Evolutionary conservation across 495 filamentous ascomycete genomes (phyloP).

Genomic region (Durotheca rogersii): DNA sequence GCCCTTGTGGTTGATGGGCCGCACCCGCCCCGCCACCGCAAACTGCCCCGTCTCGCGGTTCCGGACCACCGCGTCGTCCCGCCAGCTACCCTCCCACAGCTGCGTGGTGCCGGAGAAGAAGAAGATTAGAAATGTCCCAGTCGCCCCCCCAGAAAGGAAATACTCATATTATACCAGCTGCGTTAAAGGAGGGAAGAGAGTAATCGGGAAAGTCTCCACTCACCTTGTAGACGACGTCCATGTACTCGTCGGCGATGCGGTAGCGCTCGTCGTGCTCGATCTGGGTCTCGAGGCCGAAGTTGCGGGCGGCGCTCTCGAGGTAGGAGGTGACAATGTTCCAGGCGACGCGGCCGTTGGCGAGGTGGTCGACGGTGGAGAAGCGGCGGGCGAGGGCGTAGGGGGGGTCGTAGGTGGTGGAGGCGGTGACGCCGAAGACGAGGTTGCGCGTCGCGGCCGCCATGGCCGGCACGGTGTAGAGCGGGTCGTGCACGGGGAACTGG

Average conservation of each 20-base stretch:
- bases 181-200: too few species aligned
- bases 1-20: conserved; percentile 60
- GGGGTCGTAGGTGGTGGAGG: conserved; percentile 59
- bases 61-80: conserved; percentile 56
- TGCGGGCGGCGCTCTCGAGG: conserved; percentile 60
- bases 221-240: conserved; percentile 61
- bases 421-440: conserved; percentile 60
- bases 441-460: conserved; percentile 49
- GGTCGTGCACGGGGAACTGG: conserved; percentile 61
- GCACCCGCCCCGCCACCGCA: conserved; percentile 53
- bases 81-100: conserved; percentile 62
- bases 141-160: too few species aligned
- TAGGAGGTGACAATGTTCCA: conserved; percentile 67
- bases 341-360: conserved; percentile 57
- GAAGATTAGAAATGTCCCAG: too few species aligned
- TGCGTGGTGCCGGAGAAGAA: too few species aligned
- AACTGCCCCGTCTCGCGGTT: conserved; percentile 55
- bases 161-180: too few species aligned
- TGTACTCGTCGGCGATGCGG: conserved; percentile 60
- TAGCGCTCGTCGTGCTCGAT: conserved; percentile 61
- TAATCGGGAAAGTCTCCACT: background rate
- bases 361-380: conserved; percentile 60
- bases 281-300: conserved; percentile 54
- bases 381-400: conserved; percentile 61
- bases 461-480: conserved; percentile 38